Evolutionary conservation across 257 asterid genomes (phyloP).

Genomic region (Voacanga thouarsii): DNA sequence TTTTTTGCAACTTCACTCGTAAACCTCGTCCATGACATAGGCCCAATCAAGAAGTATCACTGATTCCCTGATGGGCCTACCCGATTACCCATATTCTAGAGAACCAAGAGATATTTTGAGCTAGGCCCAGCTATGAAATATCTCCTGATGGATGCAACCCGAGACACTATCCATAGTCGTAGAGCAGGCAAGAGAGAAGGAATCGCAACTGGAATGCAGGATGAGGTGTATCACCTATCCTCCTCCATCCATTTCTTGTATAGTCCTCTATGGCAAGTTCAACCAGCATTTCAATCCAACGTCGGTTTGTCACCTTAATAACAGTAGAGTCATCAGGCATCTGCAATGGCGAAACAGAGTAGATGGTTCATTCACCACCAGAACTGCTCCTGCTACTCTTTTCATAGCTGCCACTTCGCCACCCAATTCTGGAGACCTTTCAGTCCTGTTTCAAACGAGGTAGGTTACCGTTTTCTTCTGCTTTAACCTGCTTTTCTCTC

Average conservation of each 20-base stretch:
- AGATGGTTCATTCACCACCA: background rate
- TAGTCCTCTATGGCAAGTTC: background rate
- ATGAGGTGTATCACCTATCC: slow-evolving; percentile 14
- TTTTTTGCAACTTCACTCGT: background rate
- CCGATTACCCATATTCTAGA: background rate
- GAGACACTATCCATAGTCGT: background rate
- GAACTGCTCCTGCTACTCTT: slow-evolving; percentile 19
- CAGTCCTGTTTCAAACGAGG: slow-evolving; percentile 50
- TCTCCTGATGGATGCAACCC: background rate
- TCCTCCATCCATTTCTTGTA: slow-evolving; percentile 3
- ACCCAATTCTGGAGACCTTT: slow-evolving; percentile 29
- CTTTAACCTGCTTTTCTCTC: background rate
- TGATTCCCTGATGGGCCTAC: background rate
- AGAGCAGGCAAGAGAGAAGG: background rate
- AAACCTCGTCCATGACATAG: background rate
- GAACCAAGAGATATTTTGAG: too few relatives aligned
- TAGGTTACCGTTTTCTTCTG: slow-evolving; percentile 11
- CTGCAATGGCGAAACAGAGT: background rate
- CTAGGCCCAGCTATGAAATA: background rate
- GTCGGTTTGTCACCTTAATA: background rate
- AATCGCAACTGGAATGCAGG: background rate
- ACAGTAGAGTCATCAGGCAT: background rate
- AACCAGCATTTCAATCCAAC: slow-evolving; percentile 12
- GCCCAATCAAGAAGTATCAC: background rate
- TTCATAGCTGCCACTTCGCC: slow-evolving; percentile 29